A percentile compares a stretch with the other conserved stretches of the same genome.
Conservation (phyloP, 2,329 filamentous ascomycete genomes). For the Trichoderma sp. region DNA sequence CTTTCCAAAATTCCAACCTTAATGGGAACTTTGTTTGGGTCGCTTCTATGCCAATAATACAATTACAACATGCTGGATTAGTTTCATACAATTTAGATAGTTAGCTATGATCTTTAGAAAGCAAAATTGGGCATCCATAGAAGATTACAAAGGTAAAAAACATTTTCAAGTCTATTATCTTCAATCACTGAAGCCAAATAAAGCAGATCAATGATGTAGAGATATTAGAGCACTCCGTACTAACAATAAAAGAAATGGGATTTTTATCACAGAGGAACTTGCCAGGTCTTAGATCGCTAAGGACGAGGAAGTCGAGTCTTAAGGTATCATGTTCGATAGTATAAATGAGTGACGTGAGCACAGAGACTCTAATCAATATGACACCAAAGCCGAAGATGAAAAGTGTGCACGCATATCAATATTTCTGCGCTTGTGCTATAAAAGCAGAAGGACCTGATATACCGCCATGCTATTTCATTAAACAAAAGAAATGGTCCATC, state of each 20-base stretch:
- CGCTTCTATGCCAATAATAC: no score
- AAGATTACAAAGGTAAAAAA: background rate
- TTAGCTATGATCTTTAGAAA: background rate
- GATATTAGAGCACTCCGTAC: no score
- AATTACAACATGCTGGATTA: no score
- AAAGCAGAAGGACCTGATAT: background rate
- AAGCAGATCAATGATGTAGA: accelerated
- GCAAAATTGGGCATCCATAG: background rate
- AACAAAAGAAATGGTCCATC: background rate
- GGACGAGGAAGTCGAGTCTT: no score
- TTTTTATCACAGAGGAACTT: no score
- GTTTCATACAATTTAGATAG: no score
- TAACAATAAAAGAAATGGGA: no score
- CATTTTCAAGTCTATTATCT: background rate
- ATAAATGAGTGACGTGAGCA: background rate
- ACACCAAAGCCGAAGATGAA: background rate
- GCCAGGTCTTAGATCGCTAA: no score
- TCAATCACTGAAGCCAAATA: background rate
- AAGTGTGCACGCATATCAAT: background rate
- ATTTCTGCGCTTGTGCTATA: background rate
- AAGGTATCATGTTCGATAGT: background rate
- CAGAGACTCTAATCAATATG: background rate
- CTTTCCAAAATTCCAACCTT: no score
- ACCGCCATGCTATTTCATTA: background rate
- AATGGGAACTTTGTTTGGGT: no score